Evolutionary conservation across 2,329 filamentous ascomycete species (phyloP).

Genomic region (Aspergillus fructus): DNA sequence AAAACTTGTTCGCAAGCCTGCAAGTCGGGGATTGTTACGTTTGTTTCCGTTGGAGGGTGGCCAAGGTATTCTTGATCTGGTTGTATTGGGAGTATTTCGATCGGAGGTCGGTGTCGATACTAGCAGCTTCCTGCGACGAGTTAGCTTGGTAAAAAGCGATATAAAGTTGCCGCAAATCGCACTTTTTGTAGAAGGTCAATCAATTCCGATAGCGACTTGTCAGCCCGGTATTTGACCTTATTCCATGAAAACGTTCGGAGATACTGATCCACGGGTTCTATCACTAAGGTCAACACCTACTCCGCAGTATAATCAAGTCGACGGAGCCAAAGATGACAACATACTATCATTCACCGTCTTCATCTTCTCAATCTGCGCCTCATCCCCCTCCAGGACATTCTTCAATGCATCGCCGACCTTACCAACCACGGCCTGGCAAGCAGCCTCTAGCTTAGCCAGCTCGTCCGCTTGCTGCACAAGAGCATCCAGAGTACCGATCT

Average conservation of each 20-base stretch:
- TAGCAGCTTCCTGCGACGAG: slow-evolving; percentile 71
- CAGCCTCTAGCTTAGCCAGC: slow-evolving; percentile 78
- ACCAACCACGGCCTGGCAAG: slow-evolving; percentile 76
- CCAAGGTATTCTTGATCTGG: slow-evolving; percentile 79
- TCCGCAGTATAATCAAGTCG: background rate
- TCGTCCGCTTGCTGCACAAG: slow-evolving; percentile 96
- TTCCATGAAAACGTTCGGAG: slow-evolving; percentile 90
- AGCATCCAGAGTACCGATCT: slow-evolving; percentile 93
- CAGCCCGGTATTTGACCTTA: slow-evolving; percentile 93
- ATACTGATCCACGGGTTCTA: slow-evolving; percentile 95
- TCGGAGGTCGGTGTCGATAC: slow-evolving; percentile 95
- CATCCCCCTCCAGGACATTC: slow-evolving; percentile 78
- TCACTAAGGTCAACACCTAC: slow-evolving; percentile 11
- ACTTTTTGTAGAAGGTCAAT: slow-evolving; percentile 88
- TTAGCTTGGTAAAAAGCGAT: background rate
- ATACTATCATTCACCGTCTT: slow-evolving; percentile 93
- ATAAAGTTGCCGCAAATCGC: background rate
- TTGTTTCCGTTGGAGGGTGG: slow-evolving; percentile 79
- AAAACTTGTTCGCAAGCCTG: background rate
- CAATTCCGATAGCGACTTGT: slow-evolving; percentile 84
- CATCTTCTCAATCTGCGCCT: slow-evolving; percentile 78
- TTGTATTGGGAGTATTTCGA: slow-evolving; percentile 94
- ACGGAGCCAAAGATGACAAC: slow-evolving; percentile 29
- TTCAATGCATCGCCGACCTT: slow-evolving; percentile 87
- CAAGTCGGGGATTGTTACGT: slow-evolving; percentile 55